A percentile compares a stretch with the other conserved stretches of the same genome.
These are phyloP conservation scores for Silene noctiflora DNA, from an alignment of 179 eudicot genomes.

Conservation along the genomic window DNA sequence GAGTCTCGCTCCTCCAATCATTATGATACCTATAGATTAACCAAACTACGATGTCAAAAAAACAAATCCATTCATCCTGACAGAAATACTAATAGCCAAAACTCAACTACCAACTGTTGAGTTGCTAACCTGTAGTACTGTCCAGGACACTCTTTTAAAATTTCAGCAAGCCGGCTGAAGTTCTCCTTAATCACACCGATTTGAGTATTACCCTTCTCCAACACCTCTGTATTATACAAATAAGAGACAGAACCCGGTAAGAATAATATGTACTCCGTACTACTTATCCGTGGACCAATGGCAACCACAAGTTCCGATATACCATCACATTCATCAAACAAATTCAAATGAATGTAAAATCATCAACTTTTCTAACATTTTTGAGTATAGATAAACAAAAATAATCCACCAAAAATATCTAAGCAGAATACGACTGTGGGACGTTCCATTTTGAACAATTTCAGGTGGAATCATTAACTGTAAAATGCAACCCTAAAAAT, in stretches of 20 bases:
- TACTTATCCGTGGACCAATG: too few relatives aligned
- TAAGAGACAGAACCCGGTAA: not conserved
- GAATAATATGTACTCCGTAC: not conserved
- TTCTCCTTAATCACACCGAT: slow-evolving; percentile 58
- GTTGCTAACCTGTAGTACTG: slow-evolving; percentile 77
- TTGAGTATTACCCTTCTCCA: slow-evolving; percentile 71
- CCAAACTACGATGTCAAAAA: not conserved
- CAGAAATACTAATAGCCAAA: not conserved
- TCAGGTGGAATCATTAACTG: too few relatives aligned
- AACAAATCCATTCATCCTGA: not conserved
- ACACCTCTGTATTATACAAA: slow-evolving; percentile 45
- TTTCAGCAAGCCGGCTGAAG: slow-evolving; percentile 61
- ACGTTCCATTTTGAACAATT: too few relatives aligned
- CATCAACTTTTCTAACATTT: not conserved
- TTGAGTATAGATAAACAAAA: too few relatives aligned
- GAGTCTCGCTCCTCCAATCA: slow-evolving; percentile 93
- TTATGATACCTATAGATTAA: slow-evolving; percentile 61
- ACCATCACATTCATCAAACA: not conserved
- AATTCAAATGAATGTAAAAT: not conserved
- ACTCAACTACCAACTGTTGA: not conserved
- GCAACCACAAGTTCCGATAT: too few relatives aligned
- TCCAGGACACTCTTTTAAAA: slow-evolving; percentile 69
- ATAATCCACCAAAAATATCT: too few relatives aligned
- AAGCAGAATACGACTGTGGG: too few relatives aligned
- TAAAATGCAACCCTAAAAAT: too few relatives aligned